Evolutionary conservation across 1,139 yeast genomes (phyloP).

Genomic region (Lizanozyma gosingica): DNA sequence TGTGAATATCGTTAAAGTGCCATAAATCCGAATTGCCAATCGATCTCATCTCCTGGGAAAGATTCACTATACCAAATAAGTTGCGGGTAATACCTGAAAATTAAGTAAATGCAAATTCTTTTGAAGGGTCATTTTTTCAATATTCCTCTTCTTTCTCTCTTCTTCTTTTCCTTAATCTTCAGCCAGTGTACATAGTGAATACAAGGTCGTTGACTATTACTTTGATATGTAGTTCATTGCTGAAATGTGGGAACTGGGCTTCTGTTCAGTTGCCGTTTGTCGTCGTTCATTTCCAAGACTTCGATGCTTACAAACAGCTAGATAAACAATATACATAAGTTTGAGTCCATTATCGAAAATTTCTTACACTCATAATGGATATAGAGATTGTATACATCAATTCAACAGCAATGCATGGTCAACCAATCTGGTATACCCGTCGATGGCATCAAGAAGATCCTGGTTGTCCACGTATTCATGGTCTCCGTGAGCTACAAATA

Average conservation of each 20-base stretch:
- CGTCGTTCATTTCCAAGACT: neutral
- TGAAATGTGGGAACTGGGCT: neutral
- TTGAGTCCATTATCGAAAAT: constrained; percentile 40
- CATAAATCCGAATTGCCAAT: neutral
- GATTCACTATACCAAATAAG: neutral
- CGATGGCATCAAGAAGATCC: constrained; percentile 45
- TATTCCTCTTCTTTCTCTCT: neutral
- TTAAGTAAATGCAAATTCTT: neutral
- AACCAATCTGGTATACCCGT: constrained; percentile 46
- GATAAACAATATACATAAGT: constrained; percentile 38
- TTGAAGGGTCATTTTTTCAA: too few relatives aligned
- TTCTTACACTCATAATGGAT: constrained; percentile 34
- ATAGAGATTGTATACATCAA: constrained; percentile 47
- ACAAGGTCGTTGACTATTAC: neutral
- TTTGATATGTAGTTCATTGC: too few relatives aligned
- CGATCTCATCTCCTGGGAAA: neutral
- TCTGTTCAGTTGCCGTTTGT: neutral
- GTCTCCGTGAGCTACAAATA: constrained; percentile 58
- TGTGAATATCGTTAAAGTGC: too few relatives aligned
- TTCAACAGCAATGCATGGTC: neutral
- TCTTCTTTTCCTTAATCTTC: too few relatives aligned
- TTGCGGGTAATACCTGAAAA: neutral
- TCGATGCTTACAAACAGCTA: constrained; percentile 10
- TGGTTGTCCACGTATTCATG: constrained; percentile 45
- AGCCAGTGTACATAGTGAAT: neutral